Conservation (phyloP, 352 stramenopile species). For the Pythium aquatile region DNA sequence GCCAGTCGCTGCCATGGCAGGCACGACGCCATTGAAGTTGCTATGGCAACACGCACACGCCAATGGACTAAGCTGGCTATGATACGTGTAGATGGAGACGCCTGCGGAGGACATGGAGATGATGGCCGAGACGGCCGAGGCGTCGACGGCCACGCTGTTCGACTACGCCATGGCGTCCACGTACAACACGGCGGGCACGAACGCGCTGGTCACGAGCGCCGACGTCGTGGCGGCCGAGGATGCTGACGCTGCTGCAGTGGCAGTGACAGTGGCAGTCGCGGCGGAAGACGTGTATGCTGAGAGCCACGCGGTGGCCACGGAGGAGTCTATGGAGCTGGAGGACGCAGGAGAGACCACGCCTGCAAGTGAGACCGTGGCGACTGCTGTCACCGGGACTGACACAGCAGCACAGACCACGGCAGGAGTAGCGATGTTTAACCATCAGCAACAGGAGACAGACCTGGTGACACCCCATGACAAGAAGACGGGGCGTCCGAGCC, state of each 20-base stretch:
- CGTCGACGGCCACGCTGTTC: conserved; percentile 19
- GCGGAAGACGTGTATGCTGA: background rate
- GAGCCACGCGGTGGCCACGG: background rate
- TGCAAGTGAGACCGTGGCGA: background rate
- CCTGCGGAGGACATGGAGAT: conserved; percentile 22
- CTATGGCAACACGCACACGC: background rate
- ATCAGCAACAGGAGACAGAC: conserved; percentile 12
- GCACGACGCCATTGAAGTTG: conserved; percentile 9
- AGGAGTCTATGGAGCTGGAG: background rate
- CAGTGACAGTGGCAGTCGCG: background rate
- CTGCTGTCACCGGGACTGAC: background rate
- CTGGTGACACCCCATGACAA: conserved; percentile 38
- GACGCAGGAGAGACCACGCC: background rate
- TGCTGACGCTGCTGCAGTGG: background rate
- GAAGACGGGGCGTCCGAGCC: conserved; percentile 65
- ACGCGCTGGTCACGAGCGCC: conserved; percentile 7
- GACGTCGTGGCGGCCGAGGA: background rate
- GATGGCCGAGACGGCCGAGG: conserved; percentile 19
- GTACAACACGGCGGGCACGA: conserved; percentile 14
- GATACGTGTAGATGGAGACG: conserved; percentile 12
- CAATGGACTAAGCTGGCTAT: background rate
- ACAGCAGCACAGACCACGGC: background rate
- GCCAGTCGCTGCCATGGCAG: background rate
- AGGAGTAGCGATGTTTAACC: conserved; percentile 15
- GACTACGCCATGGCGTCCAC: conserved; percentile 27